These are phyloP conservation scores for Phytophthora tubulina DNA, from an alignment of 352 stramenopile genomes.

Conservation along the genomic window DNA sequence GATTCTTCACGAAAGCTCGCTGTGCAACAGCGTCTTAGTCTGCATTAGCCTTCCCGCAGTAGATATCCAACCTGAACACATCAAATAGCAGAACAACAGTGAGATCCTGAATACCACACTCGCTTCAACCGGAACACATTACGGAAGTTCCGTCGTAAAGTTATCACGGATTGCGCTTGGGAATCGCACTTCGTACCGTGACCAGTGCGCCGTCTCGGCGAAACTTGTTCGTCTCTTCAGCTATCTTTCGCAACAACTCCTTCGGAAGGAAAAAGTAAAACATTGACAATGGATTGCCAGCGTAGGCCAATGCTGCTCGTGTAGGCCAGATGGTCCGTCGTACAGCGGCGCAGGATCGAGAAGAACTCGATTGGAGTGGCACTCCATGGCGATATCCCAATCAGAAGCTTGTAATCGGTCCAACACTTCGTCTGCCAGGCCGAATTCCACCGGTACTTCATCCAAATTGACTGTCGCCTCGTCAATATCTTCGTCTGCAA, in stretches of 20 bases:
- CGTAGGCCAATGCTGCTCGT: conserved; percentile 1
- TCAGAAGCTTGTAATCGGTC: neutral
- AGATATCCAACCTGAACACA: too few species aligned
- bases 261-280: conserved; percentile 12
- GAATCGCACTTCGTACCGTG: too few species aligned
- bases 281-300: neutral
- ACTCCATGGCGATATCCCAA: neutral
- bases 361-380: neutral
- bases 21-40: neutral
- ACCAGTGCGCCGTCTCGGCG: too few species aligned
- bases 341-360: neutral
- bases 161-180: too few species aligned
- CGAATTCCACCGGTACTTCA: conserved; percentile 6
- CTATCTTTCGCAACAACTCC: conserved; percentile 6
- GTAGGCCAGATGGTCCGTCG: neutral
- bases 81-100: too few species aligned
- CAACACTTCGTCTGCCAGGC: neutral
- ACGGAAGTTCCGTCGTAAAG: too few species aligned
- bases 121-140: too few species aligned
- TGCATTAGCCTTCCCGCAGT: conserved; percentile 2
- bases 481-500: neutral
- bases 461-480: too few species aligned
- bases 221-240: conserved; percentile 1
- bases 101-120: too few species aligned
- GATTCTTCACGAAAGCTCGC: conserved; percentile 4